phyloP scores from a whole-genome alignment of 331 rosid genomes.

The Spiraea crenata region DNA sequence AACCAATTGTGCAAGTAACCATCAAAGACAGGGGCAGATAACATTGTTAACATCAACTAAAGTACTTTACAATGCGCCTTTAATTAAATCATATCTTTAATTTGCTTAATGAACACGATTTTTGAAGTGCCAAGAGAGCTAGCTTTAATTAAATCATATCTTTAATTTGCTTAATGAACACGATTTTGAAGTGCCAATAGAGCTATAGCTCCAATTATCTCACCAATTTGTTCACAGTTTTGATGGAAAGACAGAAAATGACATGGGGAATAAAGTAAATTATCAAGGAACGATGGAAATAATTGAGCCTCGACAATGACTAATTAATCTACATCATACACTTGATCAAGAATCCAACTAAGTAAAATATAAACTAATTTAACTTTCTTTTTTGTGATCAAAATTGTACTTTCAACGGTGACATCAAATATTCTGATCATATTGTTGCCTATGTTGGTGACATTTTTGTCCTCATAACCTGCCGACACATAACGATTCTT shows the following conservation, averaged over 20 bases:
- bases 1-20: background rate
- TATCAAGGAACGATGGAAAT: slow-evolving; percentile 27
- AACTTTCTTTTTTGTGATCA: background rate
- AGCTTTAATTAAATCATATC: slow-evolving; percentile 8
- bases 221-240: slow-evolving; percentile 22
- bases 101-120: slow-evolving; percentile 38
- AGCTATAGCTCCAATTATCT: slow-evolving; percentile 20
- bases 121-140: slow-evolving; percentile 25
- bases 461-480: slow-evolving; percentile 1
- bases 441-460: background rate
- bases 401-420: background rate
- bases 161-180: slow-evolving; percentile 32
- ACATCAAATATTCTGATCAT: slow-evolving; percentile 3
- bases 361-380: background rate
- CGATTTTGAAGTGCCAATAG: slow-evolving; percentile 37
- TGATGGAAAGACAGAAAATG: slow-evolving; percentile 31
- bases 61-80: slow-evolving; percentile 10
- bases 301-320: slow-evolving; percentile 20
- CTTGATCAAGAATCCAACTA: slow-evolving; percentile 1
- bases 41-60: background rate
- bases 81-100: slow-evolving; percentile 24
- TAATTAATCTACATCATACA: background rate
- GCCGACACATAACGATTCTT: background rate
- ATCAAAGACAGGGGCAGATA: slow-evolving; percentile 1
- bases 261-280: slow-evolving; percentile 31